A percentile compares a stretch with the other conserved stretches of the same genome.
These are phyloP conservation scores for Dendrothele bispora DNA, from an alignment of 768 basidiomycete species.

Conservation along the genomic window DNA sequence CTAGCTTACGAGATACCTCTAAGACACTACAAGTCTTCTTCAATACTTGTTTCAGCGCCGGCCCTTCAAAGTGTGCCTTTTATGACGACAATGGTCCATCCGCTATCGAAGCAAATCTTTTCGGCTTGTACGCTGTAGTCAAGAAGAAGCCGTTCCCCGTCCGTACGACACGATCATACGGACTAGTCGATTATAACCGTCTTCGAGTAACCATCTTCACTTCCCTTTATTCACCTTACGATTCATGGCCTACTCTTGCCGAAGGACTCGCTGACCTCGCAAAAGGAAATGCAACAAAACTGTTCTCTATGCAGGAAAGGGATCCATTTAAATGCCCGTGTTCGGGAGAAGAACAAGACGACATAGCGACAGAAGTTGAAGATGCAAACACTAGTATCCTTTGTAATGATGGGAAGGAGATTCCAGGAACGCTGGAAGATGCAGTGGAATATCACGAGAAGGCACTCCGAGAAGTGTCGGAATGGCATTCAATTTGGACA, in stretches of 20 bases:
- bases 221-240: constrained; percentile 23
- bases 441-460: too few relatives aligned
- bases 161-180: constrained; percentile 14
- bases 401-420: not conserved
- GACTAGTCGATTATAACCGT: constrained; percentile 21
- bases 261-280: constrained; percentile 22
- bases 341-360: not conserved
- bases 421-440: too few relatives aligned
- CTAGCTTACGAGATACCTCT: constrained; percentile 21
- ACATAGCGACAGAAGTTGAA: not conserved
- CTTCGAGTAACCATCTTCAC: constrained; percentile 18
- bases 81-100: constrained; percentile 19
- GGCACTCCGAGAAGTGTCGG: too few relatives aligned
- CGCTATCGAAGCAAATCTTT: constrained; percentile 16
- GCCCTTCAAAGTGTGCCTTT: constrained; percentile 18
- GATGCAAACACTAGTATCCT: not conserved
- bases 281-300: constrained; percentile 20
- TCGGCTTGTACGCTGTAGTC: constrained; percentile 13
- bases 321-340: constrained; percentile 5
- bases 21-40: constrained; percentile 22
- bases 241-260: constrained; percentile 15
- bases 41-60: constrained; percentile 20
- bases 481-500: too few relatives aligned
- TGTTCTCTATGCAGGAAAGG: constrained; percentile 10
- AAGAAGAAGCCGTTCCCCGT: constrained; percentile 19